phyloP scores from a whole-genome alignment of 495 filamentous ascomycete genomes.

The Daldinia grandis region DNA sequence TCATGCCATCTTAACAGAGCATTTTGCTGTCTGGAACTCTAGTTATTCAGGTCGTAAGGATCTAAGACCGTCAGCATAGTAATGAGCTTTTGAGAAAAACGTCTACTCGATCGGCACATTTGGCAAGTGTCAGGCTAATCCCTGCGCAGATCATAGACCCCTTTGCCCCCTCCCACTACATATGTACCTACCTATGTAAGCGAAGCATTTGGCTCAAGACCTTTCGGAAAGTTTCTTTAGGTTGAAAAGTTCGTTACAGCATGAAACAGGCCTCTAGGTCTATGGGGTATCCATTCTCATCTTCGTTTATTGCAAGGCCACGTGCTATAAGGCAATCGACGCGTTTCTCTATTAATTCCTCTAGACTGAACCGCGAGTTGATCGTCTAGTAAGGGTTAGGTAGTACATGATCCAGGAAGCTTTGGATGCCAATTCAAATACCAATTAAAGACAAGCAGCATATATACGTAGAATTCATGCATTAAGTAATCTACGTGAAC shows the following conservation, averaged over 20 bases:
- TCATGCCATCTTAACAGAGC: not conserved
- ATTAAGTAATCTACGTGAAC: not conserved
- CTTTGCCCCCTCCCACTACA: not conserved
- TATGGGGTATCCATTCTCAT: not conserved
- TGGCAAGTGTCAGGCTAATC: not conserved
- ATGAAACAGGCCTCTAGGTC: not conserved
- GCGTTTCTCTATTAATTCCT: not conserved
- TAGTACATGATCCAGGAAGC: not conserved
- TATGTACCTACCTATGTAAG: no score
- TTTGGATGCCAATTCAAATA: not conserved
- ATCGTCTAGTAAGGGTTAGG: not conserved
- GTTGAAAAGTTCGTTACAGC: not conserved
- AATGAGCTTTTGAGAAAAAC: not conserved
- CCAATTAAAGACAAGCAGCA: not conserved
- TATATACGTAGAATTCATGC: not conserved
- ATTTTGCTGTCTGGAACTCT: not conserved
- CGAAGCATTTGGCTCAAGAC: not conserved
- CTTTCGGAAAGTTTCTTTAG: not conserved
- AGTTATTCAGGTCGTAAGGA: not conserved
- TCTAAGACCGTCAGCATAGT: conserved; percentile 1
- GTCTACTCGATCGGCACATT: not conserved
- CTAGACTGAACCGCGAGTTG: not conserved
- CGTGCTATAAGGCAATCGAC: not conserved
- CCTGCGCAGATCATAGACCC: not conserved
- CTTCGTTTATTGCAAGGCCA: not conserved